These are phyloP conservation scores for Lachnum nothofagi DNA, from an alignment of 2,329 filamentous ascomycete genomes.

Conservation along the genomic window DNA sequence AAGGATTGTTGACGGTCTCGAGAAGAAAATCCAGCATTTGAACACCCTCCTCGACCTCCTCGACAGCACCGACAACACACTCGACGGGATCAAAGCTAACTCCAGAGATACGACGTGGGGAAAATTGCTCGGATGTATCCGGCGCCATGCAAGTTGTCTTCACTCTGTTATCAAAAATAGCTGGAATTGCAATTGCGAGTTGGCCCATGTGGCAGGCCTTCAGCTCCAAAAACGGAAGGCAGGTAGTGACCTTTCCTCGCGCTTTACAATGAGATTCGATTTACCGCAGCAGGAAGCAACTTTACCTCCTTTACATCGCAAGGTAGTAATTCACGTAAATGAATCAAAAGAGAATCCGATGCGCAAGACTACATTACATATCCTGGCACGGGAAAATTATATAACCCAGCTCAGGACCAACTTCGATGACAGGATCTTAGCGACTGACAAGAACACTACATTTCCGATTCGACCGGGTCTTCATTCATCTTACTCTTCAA, in stretches of 20 bases:
- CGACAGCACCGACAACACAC: conserved; percentile 6
- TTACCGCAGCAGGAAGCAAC: neutral
- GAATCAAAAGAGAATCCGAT: neutral
- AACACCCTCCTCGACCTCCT: conserved; percentile 17
- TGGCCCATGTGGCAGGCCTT: conserved; percentile 17
- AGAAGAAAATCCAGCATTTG: conserved; percentile 21
- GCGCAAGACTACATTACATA: neutral
- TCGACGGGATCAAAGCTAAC: conserved; percentile 14
- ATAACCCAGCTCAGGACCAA: conserved; percentile 11
- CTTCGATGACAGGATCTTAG: conserved; percentile 10
- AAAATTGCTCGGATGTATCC: conserved; percentile 23
- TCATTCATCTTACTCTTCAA: neutral
- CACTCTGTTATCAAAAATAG: conserved; percentile 20
- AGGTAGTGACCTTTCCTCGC: conserved; percentile 14
- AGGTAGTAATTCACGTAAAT: neutral
- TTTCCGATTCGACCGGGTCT: neutral
- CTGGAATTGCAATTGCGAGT: conserved; percentile 23
- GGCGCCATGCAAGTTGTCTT: conserved; percentile 21
- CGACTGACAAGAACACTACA: neutral
- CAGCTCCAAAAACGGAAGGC: conserved; percentile 19
- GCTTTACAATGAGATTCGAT: conserved; percentile 17
- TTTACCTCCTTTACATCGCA: neutral
- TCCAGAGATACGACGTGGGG: conserved; percentile 22
- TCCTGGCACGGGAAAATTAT: neutral
- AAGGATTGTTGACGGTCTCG: conserved; percentile 14